Conservation (phyloP, 768 basidiomycete species). For the Rhodotorula taiwanensis region DNA sequence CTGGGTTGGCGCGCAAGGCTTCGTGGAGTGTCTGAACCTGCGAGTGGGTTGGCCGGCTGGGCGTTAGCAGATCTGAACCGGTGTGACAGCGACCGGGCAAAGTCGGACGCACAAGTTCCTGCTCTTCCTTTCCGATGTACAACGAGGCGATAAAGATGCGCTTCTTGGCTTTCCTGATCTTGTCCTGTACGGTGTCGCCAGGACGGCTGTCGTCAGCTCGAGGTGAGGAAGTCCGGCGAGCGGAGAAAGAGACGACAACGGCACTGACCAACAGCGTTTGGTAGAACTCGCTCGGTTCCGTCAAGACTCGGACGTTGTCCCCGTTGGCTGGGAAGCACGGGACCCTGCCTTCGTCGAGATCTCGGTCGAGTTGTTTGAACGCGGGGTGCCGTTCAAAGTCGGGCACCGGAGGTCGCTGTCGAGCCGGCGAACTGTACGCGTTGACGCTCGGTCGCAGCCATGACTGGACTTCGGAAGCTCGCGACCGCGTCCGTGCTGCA, state of each 20-base stretch:
- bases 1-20: slow-evolving; percentile 56
- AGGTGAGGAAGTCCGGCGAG: neutral
- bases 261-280: slow-evolving; percentile 50
- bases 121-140: slow-evolving; percentile 75
- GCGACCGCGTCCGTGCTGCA: no score
- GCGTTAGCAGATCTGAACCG: no score
- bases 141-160: slow-evolving; percentile 85
- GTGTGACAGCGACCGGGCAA: neutral
- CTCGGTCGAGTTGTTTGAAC: slow-evolving; percentile 1
- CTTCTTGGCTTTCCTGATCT: slow-evolving; percentile 66
- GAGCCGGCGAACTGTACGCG: no score
- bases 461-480: no score
- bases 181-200: slow-evolving; percentile 56
- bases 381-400: slow-evolving; percentile 25
- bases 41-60: neutral
- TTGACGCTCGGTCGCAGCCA: no score
- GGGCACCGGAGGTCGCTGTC: neutral
- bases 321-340: slow-evolving; percentile 53
- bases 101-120: slow-evolving; percentile 59
- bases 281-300: slow-evolving; percentile 59
- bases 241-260: neutral
- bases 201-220: no score
- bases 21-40: slow-evolving; percentile 64
- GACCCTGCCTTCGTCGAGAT: slow-evolving; percentile 14
- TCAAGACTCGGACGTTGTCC: slow-evolving; percentile 54